Conservation (phyloP, 345 rosid species). For the Moricandia arvensis region DNA sequence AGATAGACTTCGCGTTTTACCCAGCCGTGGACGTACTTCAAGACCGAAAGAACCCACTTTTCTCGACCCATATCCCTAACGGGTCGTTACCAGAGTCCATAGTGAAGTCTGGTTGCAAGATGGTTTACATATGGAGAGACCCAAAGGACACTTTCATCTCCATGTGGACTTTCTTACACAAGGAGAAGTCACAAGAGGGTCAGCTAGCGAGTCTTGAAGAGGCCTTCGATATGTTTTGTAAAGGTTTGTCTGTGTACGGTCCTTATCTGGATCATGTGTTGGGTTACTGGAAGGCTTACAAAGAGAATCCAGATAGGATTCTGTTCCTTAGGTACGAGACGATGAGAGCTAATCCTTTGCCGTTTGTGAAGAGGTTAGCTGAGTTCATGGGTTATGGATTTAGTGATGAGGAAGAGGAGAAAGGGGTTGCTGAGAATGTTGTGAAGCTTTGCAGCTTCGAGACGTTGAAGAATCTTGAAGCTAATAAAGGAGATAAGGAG, state of each 20-base stretch:
- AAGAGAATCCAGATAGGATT: slow-evolving; percentile 34
- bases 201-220: slow-evolving; percentile 35
- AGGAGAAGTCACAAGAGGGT: slow-evolving; percentile 42
- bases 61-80: slow-evolving; percentile 39
- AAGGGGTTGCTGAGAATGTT: slow-evolving; percentile 34
- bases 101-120: slow-evolving; percentile 31
- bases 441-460: slow-evolving; percentile 40
- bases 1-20: slow-evolving; percentile 40
- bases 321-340: slow-evolving; percentile 38
- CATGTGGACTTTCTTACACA: slow-evolving; percentile 40
- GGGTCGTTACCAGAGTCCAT: slow-evolving; percentile 33
- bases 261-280: slow-evolving; percentile 42
- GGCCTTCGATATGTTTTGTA: slow-evolving; percentile 35
- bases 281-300: slow-evolving; percentile 36
- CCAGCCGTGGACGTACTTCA: slow-evolving; percentile 37
- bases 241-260: slow-evolving; percentile 40
- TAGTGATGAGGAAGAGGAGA: slow-evolving; percentile 30
- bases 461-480: slow-evolving; percentile 42
- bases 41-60: slow-evolving; percentile 30
- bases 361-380: slow-evolving; percentile 40
- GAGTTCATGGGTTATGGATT: slow-evolving; percentile 44
- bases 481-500: slow-evolving; percentile 34
- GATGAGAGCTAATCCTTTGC: slow-evolving; percentile 36
- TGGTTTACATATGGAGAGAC: slow-evolving; percentile 43
- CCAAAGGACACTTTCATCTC: slow-evolving; percentile 41